Base-by-base conservation (phyloP, 2,329 filamentous ascomycete species). In the Paecilomyces fulvus region DNA sequence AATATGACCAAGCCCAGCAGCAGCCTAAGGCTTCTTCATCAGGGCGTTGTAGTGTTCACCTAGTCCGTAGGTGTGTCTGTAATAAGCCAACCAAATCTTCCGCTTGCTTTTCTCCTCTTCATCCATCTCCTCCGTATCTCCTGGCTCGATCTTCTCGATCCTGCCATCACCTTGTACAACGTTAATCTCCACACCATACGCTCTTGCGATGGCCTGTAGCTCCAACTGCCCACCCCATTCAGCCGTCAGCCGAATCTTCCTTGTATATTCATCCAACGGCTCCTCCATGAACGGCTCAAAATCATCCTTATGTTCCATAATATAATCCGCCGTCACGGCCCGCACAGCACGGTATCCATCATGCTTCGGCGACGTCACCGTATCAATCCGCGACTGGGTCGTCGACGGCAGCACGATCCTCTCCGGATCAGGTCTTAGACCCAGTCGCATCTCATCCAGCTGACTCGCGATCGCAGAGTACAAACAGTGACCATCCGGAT, bases 21-120 rank as follows among this genome's bases (percentile, higher is more conserved):
- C 25, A 46, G 25, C 55, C 30, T 64, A 70, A 33, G 61, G 57
- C 52, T 69, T 69, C 66, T 78, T 82, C 63, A 83, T 73, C 69
- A 99, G 74, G 54, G 92, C 95, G 70, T 99, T 99, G 75, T 99
- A 99, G 75, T 99, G 94, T 77, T 97, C 94, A 11, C 94, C 94
- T 52, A 99, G 77, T 1, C 92, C 92, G 72, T 95, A 97, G 52
- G 89, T 90, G 76, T 96, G 91, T 65, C 89, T 82, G 73, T 97
- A 97, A 73, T 97, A 99, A 33, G 91, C 92, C 72, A 99, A 72
- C 92, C 94, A 97, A 53, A 95, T 80, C 62, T 83, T 83, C 64
- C 82, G 82, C 62, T 75, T 77, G 54, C 72, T 70, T 21, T 75
- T 77, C 53, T 76, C 67, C n/a, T 69, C 67, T 17, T 73, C 73